Base-by-base conservation (phyloP, 805 yeast species). In the Torulaspora gathmanii region DNA sequence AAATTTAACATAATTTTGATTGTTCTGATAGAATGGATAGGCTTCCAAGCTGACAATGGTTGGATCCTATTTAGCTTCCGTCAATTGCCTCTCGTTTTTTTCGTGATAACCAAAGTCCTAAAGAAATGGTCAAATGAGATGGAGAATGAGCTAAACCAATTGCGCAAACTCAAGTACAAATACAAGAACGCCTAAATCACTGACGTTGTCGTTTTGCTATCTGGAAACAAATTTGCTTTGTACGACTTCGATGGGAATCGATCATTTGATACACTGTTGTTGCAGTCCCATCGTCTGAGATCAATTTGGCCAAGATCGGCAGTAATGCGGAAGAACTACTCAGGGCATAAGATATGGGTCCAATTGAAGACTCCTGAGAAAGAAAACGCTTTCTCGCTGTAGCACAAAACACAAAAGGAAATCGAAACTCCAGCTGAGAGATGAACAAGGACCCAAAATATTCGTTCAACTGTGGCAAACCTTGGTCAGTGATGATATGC, bases 361-460 rank as follows among this genome's bases (percentile, higher is more conserved):
- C 65, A 12, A 58, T 40, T 20, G 55, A 49, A 3, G 37, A 27
- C 35, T 51, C 56, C 37, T 64, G 66, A 15, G 42, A 19, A 10
- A 36, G 37, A 2, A 64, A 46, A 5, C 55, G 40, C 1, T 43
- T 40, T 41, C 70, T 51, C 4, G 60, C 49, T 1, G 41, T 42
- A 17, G 42, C 42, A 11, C 63, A 65, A 40, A 67, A 68, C 4
- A 64, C 58, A 20, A 67, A 45, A 3, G 72, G 71, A 46, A 56
- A 60, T 29, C 57, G 59, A 33, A 64, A 62, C 40, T 68, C 72
- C 40, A 67, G 49, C 36, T 67, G 62, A 0, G 67, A 60, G 2
- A 63, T n/a, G 9, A 65, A 31, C 25, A 65, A 45, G 1, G 66
- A 63, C 2, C 53, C 34, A 13, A 60, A 27, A 46, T 49, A 64